Percentiles rank a stretch among this genome's conserved stretches.
These are phyloP conservation scores for Talaromyces sp. DNA, from an alignment of 2,329 filamentous ascomycete genomes.

Conservation along the genomic window DNA sequence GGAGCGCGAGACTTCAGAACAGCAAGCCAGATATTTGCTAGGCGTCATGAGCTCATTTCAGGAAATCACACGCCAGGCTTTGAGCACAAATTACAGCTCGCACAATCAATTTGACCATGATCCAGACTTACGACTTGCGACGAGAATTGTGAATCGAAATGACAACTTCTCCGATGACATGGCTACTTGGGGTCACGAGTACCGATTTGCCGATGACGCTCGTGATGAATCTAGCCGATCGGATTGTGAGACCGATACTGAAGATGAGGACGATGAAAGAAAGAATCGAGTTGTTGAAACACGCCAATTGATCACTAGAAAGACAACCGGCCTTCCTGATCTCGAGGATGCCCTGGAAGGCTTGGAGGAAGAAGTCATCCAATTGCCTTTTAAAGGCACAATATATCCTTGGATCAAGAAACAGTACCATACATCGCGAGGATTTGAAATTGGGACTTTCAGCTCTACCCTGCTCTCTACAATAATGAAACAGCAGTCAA, in stretches of 20 bases:
- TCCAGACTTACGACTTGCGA: not conserved
- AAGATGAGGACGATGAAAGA: not conserved
- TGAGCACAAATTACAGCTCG: not conserved
- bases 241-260: not conserved
- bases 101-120: not conserved
- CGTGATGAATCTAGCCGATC: not conserved
- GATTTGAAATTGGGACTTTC: constrained; percentile 51
- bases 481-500: constrained; percentile 50
- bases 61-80: not conserved
- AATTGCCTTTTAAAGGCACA: constrained; percentile 8
- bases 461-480: constrained; percentile 23
- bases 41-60: not conserved
- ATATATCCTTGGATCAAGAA: constrained; percentile 44
- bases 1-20: not conserved
- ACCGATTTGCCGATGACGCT: not conserved
- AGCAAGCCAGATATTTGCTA: not conserved
- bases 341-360: not conserved
- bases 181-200: not conserved
- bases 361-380: not conserved
- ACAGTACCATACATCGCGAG: constrained; percentile 43
- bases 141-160: not conserved
- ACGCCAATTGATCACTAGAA: not conserved
- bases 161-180: not conserved
- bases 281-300: not conserved
- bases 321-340: not conserved